Percentiles rank a stretch among this genome's conserved stretches.
Conservation (phyloP, 768 basidiomycete species). For the Punctularia strigosozonata region DNA sequence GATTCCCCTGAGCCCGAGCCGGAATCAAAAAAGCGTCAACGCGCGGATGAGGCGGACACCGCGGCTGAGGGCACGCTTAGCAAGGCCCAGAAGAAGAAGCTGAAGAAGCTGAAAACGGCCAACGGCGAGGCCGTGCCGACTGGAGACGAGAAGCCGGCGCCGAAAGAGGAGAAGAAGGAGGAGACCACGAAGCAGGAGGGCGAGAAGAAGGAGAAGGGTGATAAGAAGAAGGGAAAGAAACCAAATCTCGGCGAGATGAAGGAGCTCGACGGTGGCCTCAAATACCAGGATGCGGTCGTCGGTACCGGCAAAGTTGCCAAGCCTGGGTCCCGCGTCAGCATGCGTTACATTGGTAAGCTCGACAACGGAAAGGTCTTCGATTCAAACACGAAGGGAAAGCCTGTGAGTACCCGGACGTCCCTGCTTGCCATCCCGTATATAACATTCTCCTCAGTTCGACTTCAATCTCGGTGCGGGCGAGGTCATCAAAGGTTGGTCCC, state of each 20-base stretch:
- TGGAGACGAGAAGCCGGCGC: conserved; percentile 9
- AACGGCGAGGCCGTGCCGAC: conserved; percentile 30
- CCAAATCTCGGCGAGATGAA: conserved; percentile 20
- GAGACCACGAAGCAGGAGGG: conserved; percentile 20
- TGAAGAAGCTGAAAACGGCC: conserved; percentile 63
- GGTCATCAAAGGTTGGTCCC: conserved; percentile 72
- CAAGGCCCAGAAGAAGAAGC: conserved; percentile 54
- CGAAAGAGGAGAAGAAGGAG: conserved; percentile 23
- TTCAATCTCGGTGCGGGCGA: conserved; percentile 80
- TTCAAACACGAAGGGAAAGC: conserved; percentile 73
- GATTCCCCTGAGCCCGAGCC: no score
- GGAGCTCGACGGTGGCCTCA: conserved; percentile 60
- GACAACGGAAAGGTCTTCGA: conserved; percentile 68
- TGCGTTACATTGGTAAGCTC: conserved; percentile 93
- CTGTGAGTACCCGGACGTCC: conserved; percentile 36
- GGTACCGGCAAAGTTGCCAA: conserved; percentile 85
- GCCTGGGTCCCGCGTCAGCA: conserved; percentile 67
- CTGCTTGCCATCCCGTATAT: conserved; percentile 5
- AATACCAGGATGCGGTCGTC: conserved; percentile 62
- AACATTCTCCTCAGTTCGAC: conserved; percentile 34
- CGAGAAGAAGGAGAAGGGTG: conserved; percentile 11
- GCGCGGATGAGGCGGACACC: conserved; percentile 40
- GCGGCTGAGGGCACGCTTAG: conserved; percentile 27
- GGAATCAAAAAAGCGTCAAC: no score
- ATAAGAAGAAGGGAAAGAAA: conserved; percentile 15